phyloP scores from a whole-genome alignment of 768 basidiomycete species.

The Termitomyces bulborhizus region DNA sequence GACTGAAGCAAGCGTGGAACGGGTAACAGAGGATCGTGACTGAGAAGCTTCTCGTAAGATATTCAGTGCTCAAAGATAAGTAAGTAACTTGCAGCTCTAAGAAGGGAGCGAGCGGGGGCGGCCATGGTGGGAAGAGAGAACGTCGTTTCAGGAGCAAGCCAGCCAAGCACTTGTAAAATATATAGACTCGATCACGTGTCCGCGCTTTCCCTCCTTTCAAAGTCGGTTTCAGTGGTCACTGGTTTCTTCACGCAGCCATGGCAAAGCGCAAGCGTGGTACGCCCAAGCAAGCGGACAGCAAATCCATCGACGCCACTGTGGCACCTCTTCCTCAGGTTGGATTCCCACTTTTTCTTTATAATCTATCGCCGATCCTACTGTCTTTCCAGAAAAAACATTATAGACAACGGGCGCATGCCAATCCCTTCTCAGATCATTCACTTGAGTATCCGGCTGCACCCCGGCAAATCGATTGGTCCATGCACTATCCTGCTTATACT shows the following conservation, averaged over 20 bases:
- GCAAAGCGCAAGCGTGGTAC: slow-evolving; percentile 27
- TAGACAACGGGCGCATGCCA: slow-evolving; percentile 78
- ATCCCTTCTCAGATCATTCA: slow-evolving; percentile 83
- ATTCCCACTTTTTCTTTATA: neutral
- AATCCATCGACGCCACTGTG: slow-evolving; percentile 8
- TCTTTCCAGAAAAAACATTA: slow-evolving; percentile 70
- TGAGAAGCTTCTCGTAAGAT: slow-evolving; percentile 15
- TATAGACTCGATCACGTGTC: slow-evolving; percentile 19
- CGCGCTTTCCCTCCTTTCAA: slow-evolving; percentile 3
- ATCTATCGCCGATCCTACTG: neutral
- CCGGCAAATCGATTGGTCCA: slow-evolving; percentile 68
- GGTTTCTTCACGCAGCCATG: slow-evolving; percentile 13
- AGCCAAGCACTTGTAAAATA: slow-evolving; percentile 12
- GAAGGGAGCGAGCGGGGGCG: slow-evolving; percentile 27
- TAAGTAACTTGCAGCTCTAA: slow-evolving; percentile 31
- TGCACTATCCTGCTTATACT: slow-evolving; percentile 73
- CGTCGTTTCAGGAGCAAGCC: neutral
- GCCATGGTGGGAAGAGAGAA: slow-evolving; percentile 31
- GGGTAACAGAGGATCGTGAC: slow-evolving; percentile 46
- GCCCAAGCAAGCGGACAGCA: slow-evolving; percentile 10
- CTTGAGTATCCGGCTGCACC: slow-evolving; percentile 85
- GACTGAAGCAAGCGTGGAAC: slow-evolving; percentile 37
- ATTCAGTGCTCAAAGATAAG: slow-evolving; percentile 1
- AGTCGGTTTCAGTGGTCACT: slow-evolving; percentile 5
- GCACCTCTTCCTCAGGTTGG: slow-evolving; percentile 45